Evolutionary conservation across 768 basidiomycete species (phyloP), one percentile per base, ranked within the genome.

Genomic region (Trametes cubensis): DNA sequence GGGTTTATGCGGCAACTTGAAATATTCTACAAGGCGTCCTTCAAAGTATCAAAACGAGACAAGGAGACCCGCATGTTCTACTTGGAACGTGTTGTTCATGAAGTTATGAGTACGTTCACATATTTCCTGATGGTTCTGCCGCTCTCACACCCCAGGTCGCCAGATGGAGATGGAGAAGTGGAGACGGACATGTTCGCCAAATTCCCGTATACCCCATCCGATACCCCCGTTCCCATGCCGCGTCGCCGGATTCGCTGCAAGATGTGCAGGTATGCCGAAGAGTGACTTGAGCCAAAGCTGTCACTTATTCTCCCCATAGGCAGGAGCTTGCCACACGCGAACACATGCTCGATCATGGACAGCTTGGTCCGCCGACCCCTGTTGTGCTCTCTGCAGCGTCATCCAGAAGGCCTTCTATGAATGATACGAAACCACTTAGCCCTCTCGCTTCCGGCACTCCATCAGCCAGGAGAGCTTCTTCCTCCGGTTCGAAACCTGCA

Each of bases 291-390:
- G 11, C 3, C 20, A 46, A 25, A 7, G 14, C 38, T 1, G n/a
- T 8, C 5, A 44, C 18, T 14, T 5, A 25, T 30, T 17, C 4
- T 30, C 28, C 28, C 63, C n/a, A 10, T 56, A 89, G 93, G 69
- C 87, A 88, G 61, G 92, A 94, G 68, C 81, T 98, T 15, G 95
- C 95, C 0, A 84, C 91, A 0, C 81, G 90, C n/a, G 93, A 95
- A 70, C 92, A 97, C 71, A 94, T 98, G 91, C 83, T 94, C 49
- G 90, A 94, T 72, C 94, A 95, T 68, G 89, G 88, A 5, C 89
- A 92, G 68, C 75, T 90, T 4, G 88, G 87, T 2, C 84, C 88
- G 11, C 79, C 85, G 2, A 90, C 88, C 0, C 88, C 87, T 4
- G 72, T 70, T 5, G 73, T 74, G 0, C 66, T 76, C 5, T 80